These are phyloP conservation scores for Coemansia nantahalensis DNA, from an alignment of 192 early-diverging fungal species.

Conservation along the genomic window DNA sequence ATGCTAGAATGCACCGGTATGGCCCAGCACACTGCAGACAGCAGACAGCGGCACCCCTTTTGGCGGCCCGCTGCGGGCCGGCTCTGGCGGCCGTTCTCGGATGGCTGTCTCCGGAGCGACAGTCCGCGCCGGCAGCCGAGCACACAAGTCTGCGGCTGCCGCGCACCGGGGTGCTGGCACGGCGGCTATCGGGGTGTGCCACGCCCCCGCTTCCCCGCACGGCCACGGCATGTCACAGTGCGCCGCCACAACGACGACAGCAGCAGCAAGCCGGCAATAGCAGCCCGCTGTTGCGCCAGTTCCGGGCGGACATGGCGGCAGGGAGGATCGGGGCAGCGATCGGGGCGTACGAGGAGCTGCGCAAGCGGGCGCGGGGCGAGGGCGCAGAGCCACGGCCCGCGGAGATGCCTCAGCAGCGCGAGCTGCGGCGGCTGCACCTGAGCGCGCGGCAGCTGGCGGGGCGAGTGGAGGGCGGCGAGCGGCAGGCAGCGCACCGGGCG, in stretches of 20 bases:
- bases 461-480: not conserved
- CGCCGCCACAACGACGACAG: too few relatives aligned
- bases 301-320: not conserved
- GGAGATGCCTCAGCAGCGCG: slow-evolving; percentile 1
- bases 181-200: too few relatives aligned
- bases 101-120: too few relatives aligned
- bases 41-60: too few relatives aligned
- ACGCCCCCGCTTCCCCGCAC: too few relatives aligned
- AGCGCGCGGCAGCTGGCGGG: slow-evolving; percentile 9
- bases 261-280: too few relatives aligned
- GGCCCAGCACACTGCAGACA: not conserved
- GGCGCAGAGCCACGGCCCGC: not conserved
- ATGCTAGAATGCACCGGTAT: not conserved
- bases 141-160: too few relatives aligned
- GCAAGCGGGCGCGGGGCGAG: not conserved
- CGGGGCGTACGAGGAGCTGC: slow-evolving; percentile 12
- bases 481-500: not conserved
- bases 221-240: too few relatives aligned
- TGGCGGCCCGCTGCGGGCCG: not conserved
- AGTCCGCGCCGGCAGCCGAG: too few relatives aligned
- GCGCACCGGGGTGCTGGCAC: too few relatives aligned
- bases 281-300: not conserved
- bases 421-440: slow-evolving; percentile 31
- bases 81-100: not conserved
- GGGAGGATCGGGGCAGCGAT: not conserved